phyloP scores from a whole-genome alignment of 1,139 yeast species.

The Diutina neorugosa region DNA sequence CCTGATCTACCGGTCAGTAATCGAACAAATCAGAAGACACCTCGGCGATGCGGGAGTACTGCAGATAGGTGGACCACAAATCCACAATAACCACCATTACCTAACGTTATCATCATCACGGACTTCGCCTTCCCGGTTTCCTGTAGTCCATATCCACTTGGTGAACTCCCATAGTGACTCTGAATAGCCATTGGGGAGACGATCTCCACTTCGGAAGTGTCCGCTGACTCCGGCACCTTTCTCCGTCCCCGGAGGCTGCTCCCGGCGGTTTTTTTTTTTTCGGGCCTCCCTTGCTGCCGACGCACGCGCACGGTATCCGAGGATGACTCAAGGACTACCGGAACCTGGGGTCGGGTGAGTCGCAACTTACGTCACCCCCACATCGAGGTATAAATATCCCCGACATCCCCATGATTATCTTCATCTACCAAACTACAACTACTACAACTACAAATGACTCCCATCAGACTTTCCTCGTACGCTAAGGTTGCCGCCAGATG shows the following conservation, averaged over 20 bases:
- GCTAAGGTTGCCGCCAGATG: conserved; percentile 4
- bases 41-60: background rate
- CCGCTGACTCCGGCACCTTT: background rate
- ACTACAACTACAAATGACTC: conserved; percentile 1
- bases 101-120: background rate
- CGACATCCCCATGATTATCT: background rate
- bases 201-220: background rate
- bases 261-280: background rate
- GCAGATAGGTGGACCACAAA: background rate
- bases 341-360: background rate
- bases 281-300: background rate
- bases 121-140: too few species aligned
- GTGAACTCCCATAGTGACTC: too few species aligned
- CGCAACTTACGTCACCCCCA: background rate
- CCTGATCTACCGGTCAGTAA: background rate
- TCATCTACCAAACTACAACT: background rate
- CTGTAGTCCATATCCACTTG: too few species aligned
- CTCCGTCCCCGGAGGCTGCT: background rate
- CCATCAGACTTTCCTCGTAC: conserved; percentile 3
- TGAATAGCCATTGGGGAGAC: too few species aligned
- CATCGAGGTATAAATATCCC: background rate
- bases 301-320: background rate
- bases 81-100: background rate
- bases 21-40: background rate
- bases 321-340: background rate